Evolutionary conservation across 2,329 filamentous ascomycete genomes (phyloP).

Genomic region (Fusarium aywerte): DNA sequence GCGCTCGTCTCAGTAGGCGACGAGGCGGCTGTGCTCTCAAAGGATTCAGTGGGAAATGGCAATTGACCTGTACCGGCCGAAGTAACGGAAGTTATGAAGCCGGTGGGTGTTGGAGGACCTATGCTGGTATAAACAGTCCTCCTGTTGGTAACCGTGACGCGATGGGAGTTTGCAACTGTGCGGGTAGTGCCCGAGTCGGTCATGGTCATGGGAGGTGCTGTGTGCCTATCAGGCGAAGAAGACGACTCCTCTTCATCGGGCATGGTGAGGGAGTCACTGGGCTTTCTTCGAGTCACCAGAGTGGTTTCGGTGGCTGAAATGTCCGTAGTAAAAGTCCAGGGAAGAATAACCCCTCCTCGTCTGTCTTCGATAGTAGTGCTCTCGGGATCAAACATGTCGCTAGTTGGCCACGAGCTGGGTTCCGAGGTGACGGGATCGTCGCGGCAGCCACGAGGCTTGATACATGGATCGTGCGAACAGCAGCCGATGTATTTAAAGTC

Average conservation of each 20-base stretch:
- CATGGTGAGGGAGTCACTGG: slow-evolving; percentile 1
- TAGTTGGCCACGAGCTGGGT: not conserved
- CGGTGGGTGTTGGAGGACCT: slow-evolving; percentile 30
- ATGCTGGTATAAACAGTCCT: slow-evolving; percentile 49
- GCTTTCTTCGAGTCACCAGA: not conserved
- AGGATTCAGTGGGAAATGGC: slow-evolving; percentile 16
- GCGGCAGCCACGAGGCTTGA: slow-evolving; percentile 19
- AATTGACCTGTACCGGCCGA: slow-evolving; percentile 1
- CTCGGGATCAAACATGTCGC: slow-evolving; percentile 9
- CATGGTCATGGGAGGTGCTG: slow-evolving; percentile 37
- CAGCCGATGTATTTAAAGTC: slow-evolving; percentile 55
- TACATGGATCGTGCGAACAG: slow-evolving; percentile 59
- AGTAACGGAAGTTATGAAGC: slow-evolving; percentile 17
- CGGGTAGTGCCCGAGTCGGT: slow-evolving; percentile 53
- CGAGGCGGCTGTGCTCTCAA: slow-evolving; percentile 5
- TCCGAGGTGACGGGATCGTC: slow-evolving; percentile 5
- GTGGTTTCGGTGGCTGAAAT: not conserved
- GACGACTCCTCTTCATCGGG: slow-evolving; percentile 1
- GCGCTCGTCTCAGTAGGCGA: slow-evolving; percentile 26
- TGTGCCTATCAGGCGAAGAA: slow-evolving; percentile 2
- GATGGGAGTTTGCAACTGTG: slow-evolving; percentile 51
- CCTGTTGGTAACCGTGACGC: slow-evolving; percentile 51
- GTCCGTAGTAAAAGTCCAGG: not conserved
- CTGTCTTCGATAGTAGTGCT: not conserved
- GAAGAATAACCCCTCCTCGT: too few species aligned